Percentiles rank a stretch among this genome's conserved stretches.
Conservation (phyloP, 2,329 filamentous ascomycete species). For the Pseudocercospora fuligena region DNA sequence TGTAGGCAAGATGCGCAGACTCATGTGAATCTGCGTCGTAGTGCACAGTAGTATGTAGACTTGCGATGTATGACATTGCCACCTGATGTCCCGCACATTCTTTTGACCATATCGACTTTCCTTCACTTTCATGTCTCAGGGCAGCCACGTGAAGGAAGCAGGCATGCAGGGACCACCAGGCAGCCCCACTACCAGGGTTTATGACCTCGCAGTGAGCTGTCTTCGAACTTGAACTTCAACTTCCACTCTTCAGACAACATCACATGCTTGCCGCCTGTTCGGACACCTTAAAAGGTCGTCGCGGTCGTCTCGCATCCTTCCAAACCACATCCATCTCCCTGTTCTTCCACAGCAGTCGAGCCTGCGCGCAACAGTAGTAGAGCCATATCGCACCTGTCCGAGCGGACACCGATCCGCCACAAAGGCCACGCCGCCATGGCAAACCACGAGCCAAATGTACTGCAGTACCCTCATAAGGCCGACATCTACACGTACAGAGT, state of each 20-base stretch:
- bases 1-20: background rate
- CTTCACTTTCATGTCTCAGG: background rate
- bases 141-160: too few relatives aligned
- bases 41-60: background rate
- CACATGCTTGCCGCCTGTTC: background rate
- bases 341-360: background rate
- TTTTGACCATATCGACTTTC: too few relatives aligned
- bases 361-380: background rate
- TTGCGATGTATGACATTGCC: background rate
- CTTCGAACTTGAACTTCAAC: background rate
- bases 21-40: background rate
- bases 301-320: background rate
- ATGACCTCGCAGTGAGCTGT: background rate
- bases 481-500: conserved; percentile 52
- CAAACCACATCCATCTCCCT: background rate
- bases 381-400: conserved; percentile 1
- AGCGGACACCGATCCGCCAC: background rate
- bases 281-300: background rate
- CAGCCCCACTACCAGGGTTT: background rate
- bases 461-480: conserved; percentile 37
- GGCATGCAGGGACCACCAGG: background rate
- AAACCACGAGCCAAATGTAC: conserved; percentile 25
- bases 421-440: conserved; percentile 23
- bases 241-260: background rate
- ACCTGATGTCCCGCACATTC: too few relatives aligned